Conservation (phyloP, 148 eudicot genomes). For the Beta vulgaris region DNA sequence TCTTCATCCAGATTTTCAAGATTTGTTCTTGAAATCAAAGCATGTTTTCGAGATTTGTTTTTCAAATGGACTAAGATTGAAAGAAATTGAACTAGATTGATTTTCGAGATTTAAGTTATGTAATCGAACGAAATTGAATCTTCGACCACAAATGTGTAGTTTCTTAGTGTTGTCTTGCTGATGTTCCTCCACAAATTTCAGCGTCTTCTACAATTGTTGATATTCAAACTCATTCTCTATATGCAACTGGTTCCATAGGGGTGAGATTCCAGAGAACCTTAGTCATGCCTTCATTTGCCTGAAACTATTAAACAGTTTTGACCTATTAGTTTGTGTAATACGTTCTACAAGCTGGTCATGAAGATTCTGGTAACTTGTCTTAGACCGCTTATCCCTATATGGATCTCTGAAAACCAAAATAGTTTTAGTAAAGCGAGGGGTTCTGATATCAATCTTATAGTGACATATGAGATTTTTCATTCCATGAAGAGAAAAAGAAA, state of each 20-base stretch:
- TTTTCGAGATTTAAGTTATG: too few relatives aligned
- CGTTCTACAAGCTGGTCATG: neutral
- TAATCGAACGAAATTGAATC: too few relatives aligned
- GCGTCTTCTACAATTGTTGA: too few relatives aligned
- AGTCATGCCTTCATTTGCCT: neutral
- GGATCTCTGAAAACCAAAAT: slow-evolving; percentile 7
- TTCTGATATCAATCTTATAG: neutral
- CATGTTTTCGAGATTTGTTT: too few relatives aligned
- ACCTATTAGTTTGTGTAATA: neutral
- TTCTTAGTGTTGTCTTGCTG: too few relatives aligned
- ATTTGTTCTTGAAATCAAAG: too few relatives aligned
- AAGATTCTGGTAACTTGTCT: neutral
- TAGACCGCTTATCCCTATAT: neutral
- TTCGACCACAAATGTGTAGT: too few relatives aligned
- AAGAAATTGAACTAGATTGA: too few relatives aligned
- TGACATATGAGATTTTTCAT: neutral
- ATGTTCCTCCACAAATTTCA: too few relatives aligned
- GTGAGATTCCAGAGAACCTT: rapidly evolving
- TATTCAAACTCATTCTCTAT: too few relatives aligned
- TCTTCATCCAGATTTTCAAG: too few relatives aligned
- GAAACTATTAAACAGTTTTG: neutral
- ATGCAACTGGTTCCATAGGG: neutral
- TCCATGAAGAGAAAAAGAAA: neutral
- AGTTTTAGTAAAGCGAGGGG: neutral
- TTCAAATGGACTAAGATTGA: too few relatives aligned